Evolutionary conservation across 1,139 yeast genomes (phyloP), one percentile per base, ranked within the genome.

Genomic region (Candida sp.): DNA sequence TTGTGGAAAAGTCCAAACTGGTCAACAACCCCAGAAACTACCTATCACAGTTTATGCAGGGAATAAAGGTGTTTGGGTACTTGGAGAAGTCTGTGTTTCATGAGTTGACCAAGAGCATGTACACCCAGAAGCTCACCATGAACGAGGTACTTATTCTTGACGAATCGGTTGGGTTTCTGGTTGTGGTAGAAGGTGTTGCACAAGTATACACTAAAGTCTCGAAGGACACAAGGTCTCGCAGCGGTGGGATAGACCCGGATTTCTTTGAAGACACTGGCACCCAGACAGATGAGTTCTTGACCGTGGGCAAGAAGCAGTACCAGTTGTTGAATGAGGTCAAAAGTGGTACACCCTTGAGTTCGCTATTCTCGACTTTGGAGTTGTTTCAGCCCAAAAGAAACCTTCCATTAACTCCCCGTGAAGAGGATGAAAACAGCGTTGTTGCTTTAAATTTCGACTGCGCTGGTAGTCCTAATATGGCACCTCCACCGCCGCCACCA

Each of bases 21-120:
- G 39, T 58, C 56, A 39, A 54, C 66, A 27, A 58, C 22, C 45
- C 65, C 11, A 54, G 70, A 2, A 76, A 76, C 54, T 93, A 92
- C 63, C 73, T 94, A 52, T 98, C 94, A 65, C 97, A 93, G 63
- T 94, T 94, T 60, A 72, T 94, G 46, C 81, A 90, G 50, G 98
- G 98, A 0, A 90, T 94, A 57, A 92, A 91, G 68, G 90, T 94
- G 22, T 94, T 94, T 72, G 99, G 99, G 1, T 93, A 93, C 66
- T 74, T 94, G 50, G 99, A 94, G 59, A 80, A 88, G 52, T 88
- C 90, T 1, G 98, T 94, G 2, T 93, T 94, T 66, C 96, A 93
- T 63, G 98, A 93, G 62, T 77, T 94, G 58, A 93, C 98, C 5
- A 88, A 90, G 62, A 90, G 89, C 54, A 90, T 94, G 93, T 89